Evolutionary conservation across 2,329 filamentous ascomycete species (phyloP).

Genomic region (Periconia sp.): DNA sequence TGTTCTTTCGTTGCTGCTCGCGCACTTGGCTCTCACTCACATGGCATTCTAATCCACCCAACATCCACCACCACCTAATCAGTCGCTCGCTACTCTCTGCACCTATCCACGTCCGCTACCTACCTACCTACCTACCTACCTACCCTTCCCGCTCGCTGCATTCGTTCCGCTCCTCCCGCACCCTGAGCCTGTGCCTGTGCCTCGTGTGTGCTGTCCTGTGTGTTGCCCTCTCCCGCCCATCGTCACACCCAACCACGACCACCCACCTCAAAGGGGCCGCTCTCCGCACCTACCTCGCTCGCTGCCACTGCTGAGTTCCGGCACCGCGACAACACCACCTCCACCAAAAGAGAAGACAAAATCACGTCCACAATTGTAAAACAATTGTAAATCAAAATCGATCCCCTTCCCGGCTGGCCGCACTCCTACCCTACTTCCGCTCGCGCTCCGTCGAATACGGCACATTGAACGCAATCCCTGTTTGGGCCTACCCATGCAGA

Average conservation of each 20-base stretch:
- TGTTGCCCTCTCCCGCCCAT: constrained; percentile 12
- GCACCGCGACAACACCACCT: background rate
- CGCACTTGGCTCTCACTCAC: background rate
- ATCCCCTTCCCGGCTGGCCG: no score
- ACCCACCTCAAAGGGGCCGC: no score
- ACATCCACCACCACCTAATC: constrained; percentile 2
- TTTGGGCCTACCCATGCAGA: constrained; percentile 15
- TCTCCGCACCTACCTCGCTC: background rate
- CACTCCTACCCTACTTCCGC: constrained; percentile 2
- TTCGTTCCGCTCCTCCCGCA: background rate
- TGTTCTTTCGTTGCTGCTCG: constrained; percentile 5
- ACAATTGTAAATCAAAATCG: background rate
- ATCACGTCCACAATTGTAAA: no score
- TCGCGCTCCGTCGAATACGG: constrained; percentile 6
- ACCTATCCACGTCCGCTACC: background rate
- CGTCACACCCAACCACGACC: background rate
- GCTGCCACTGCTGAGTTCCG: background rate
- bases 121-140: background rate
- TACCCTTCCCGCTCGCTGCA: constrained; percentile 1
- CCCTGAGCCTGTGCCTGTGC: background rate
- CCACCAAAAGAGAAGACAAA: background rate
- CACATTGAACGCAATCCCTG: constrained; percentile 16
- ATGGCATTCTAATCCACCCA: background rate
- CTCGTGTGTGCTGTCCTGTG: constrained; percentile 2
- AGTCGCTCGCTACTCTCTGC: constrained; percentile 8